Evolutionary conservation across 2,329 filamentous ascomycete genomes (phyloP).

Genomic region (Passalora sequoiae): DNA sequence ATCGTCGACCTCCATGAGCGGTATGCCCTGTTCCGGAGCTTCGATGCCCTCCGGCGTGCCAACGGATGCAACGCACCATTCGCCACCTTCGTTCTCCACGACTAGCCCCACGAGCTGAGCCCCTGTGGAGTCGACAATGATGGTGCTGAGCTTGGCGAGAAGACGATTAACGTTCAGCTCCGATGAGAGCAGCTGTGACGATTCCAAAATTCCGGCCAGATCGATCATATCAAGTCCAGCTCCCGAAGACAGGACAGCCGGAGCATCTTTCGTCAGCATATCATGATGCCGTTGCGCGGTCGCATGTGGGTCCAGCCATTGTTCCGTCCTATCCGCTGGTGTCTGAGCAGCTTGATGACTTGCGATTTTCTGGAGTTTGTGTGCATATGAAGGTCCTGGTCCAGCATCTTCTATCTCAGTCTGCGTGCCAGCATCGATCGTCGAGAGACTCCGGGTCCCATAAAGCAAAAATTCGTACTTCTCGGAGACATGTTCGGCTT

Average conservation of each 20-base stretch:
- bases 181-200: slow-evolving; percentile 73
- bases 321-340: slow-evolving; percentile 44
- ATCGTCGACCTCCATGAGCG: slow-evolving; percentile 58
- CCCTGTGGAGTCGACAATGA: slow-evolving; percentile 72
- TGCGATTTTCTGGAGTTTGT: slow-evolving; percentile 43
- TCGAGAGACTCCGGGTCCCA: slow-evolving; percentile 56
- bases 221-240: slow-evolving; percentile 72
- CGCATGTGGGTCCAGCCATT: slow-evolving; percentile 45
- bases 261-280: slow-evolving; percentile 15
- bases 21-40: slow-evolving; percentile 61
- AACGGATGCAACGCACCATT: slow-evolving; percentile 69
- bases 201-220: slow-evolving; percentile 70
- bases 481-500: slow-evolving; percentile 62
- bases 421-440: slow-evolving; percentile 61
- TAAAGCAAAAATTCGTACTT: slow-evolving; percentile 64
- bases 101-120: slow-evolving; percentile 69
- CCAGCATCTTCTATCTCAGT: slow-evolving; percentile 56
- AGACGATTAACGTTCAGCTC: slow-evolving; percentile 70
- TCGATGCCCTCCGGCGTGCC: slow-evolving; percentile 67
- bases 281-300: slow-evolving; percentile 29
- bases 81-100: slow-evolving; percentile 60
- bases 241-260: slow-evolving; percentile 50
- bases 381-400: slow-evolving; percentile 35
- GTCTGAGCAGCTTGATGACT: slow-evolving; percentile 37
- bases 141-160: slow-evolving; percentile 74